Percentiles rank a stretch among this genome's conserved stretches.
phyloP scores from a whole-genome alignment of 345 rosid genomes.

The Sisymbrium irio region DNA sequence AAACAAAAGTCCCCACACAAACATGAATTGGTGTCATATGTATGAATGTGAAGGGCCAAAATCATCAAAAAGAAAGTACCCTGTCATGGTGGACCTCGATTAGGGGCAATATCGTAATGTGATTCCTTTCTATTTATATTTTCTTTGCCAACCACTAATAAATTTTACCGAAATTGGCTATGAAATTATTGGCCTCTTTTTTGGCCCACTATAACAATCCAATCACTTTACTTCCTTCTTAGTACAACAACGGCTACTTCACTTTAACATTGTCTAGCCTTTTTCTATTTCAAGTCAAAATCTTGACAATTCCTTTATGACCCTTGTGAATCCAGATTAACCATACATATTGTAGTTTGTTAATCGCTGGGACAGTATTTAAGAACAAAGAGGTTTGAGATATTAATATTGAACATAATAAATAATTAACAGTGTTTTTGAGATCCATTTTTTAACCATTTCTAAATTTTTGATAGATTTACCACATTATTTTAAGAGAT shows the following conservation, averaged over 20 bases:
- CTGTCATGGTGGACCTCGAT: constrained; percentile 27
- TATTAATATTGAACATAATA: not conserved
- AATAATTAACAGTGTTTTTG: too few relatives aligned
- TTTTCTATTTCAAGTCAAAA: constrained; percentile 33
- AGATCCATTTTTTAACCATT: too few relatives aligned
- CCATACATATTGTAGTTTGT: constrained; percentile 20
- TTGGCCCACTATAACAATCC: constrained; percentile 33
- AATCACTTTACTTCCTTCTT: constrained; percentile 32
- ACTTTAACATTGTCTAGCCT: constrained; percentile 33
- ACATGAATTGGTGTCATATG: constrained; percentile 34
- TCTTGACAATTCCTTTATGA: constrained; percentile 20
- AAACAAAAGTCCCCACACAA: constrained; percentile 36
- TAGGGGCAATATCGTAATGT: constrained; percentile 8
- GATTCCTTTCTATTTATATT: not conserved
- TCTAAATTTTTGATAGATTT: too few relatives aligned
- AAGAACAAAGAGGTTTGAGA: constrained; percentile 15
- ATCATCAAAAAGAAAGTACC: constrained; percentile 20
- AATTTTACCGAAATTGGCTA: constrained; percentile 12
- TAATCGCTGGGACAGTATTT: not conserved
- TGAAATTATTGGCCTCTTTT: constrained; percentile 30
- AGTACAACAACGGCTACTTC: constrained; percentile 35
- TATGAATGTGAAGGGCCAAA: constrained; percentile 31
- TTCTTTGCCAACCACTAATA: not conserved
- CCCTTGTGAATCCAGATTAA: constrained; percentile 19
- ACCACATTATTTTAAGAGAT: too few relatives aligned